A percentile compares a stretch with the other conserved stretches of the same genome.
Conservation (phyloP, 2,329 filamentous ascomycete species). For the Clonostachys rosea region DNA sequence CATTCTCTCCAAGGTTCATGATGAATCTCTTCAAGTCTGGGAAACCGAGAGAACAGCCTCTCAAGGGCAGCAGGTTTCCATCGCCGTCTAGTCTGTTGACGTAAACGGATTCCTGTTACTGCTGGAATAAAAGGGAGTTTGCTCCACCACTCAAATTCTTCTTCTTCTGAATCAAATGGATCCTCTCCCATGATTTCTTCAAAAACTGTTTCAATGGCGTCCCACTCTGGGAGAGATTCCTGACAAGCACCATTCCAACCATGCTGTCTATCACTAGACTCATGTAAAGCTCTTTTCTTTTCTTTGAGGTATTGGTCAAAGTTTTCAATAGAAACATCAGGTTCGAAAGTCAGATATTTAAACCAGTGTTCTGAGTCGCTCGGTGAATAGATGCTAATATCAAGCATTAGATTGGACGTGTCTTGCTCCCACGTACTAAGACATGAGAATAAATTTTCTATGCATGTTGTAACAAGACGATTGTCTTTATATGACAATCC, state of each 20-base stretch:
- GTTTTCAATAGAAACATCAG: conserved; percentile 2
- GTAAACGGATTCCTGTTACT: conserved; percentile 22
- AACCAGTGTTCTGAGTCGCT: conserved; percentile 21
- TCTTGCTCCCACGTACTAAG: conserved; percentile 18
- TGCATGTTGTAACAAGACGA: too few relatives aligned
- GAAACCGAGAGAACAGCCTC: conserved; percentile 24
- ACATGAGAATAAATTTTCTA: conserved; percentile 10
- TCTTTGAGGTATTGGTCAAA: neutral
- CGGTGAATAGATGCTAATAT: conserved; percentile 21
- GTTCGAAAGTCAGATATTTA: conserved; percentile 15
- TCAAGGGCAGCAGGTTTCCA: conserved; percentile 21
- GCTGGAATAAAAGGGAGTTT: neutral
- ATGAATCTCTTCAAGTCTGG: conserved; percentile 26
- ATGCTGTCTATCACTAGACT: neutral
- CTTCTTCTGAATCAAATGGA: too few relatives aligned
- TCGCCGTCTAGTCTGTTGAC: conserved; percentile 27
- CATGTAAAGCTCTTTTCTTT: neutral
- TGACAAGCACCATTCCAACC: neutral
- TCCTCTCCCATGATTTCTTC: too few relatives aligned
- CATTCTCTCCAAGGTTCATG: conserved; percentile 30
- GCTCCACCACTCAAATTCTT: too few relatives aligned
- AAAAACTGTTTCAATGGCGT: neutral
- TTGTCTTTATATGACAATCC: neutral
- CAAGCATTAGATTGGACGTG: conserved; percentile 13
- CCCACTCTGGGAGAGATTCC: neutral